phyloP scores from a whole-genome alignment of 495 filamentous ascomycete species.

The Cercophora samala region DNA sequence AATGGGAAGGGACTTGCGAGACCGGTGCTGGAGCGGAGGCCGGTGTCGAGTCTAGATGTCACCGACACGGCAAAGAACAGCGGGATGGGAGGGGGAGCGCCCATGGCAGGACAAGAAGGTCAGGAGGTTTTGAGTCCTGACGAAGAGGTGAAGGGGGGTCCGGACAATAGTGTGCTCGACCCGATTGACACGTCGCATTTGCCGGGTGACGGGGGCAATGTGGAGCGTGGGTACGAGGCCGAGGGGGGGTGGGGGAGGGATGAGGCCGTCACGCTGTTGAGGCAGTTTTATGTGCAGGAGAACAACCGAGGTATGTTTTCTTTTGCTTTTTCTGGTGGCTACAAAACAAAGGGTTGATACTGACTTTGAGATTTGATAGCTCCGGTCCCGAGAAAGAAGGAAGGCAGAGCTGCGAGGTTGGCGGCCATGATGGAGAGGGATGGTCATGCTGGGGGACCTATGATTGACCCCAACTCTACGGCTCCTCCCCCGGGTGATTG shows the following conservation, averaged over 20 bases:
- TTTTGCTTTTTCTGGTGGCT: slow-evolving; percentile 6
- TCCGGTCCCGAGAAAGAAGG: slow-evolving; percentile 51
- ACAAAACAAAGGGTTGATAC: background rate
- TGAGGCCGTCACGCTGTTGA: slow-evolving; percentile 84
- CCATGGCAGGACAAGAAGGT: slow-evolving; percentile 8
- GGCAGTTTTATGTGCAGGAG: slow-evolving; percentile 95
- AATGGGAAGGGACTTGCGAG: slow-evolving; percentile 32
- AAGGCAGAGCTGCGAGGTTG: slow-evolving; percentile 48
- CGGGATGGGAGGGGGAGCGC: slow-evolving; percentile 5
- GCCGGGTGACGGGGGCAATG: slow-evolving; percentile 42
- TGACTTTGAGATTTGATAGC: slow-evolving; percentile 29
- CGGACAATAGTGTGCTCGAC: slow-evolving; percentile 2
- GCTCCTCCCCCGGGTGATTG: background rate
- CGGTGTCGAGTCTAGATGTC: slow-evolving; percentile 19
- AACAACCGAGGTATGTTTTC: slow-evolving; percentile 70
- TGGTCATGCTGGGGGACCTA: slow-evolving; percentile 30
- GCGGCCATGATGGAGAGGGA: slow-evolving; percentile 44
- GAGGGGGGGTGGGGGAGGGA: slow-evolving; percentile 79
- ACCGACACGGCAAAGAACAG: slow-evolving; percentile 1
- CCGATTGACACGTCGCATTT: slow-evolving; percentile 18
- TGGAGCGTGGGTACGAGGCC: slow-evolving; percentile 72
- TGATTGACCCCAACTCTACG: slow-evolving; percentile 15
- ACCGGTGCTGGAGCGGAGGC: slow-evolving; percentile 26
- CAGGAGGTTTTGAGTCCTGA: slow-evolving; percentile 2
- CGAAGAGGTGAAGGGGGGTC: slow-evolving; percentile 5